Conservation (phyloP, 352 stramenopile genomes). For the Globisporangium paddicum region DNA sequence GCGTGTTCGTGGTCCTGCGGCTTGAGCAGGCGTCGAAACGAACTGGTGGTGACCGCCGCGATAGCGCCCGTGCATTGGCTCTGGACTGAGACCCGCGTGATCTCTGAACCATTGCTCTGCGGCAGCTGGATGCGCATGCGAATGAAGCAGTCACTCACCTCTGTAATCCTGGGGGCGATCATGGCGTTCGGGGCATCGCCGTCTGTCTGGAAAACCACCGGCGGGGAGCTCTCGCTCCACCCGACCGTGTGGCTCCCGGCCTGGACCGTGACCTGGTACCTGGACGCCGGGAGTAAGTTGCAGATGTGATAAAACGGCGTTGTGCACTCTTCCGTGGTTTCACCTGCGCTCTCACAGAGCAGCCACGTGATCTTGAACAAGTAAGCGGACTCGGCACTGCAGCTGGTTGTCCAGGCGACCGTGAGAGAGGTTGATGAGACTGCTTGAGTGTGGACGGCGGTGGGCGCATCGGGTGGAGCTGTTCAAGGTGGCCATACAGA, state of each 20-base stretch:
- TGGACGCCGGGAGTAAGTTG: constrained; percentile 37
- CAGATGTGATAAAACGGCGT: constrained; percentile 20
- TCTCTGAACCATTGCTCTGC: constrained; percentile 30
- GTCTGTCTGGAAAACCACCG: constrained; percentile 25
- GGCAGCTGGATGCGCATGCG: constrained; percentile 34
- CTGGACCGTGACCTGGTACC: constrained; percentile 36
- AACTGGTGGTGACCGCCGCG: constrained; percentile 18
- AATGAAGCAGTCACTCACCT: constrained; percentile 36
- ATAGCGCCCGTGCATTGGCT: constrained; percentile 36
- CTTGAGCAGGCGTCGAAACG: constrained; percentile 30
- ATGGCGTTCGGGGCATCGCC: constrained; percentile 40
- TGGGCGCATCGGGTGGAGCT: constrained; percentile 31
- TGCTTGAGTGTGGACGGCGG: constrained; percentile 10
- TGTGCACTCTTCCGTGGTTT: constrained; percentile 21
- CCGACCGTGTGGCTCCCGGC: constrained; percentile 41
- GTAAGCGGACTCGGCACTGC: constrained; percentile 17
- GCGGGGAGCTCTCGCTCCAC: constrained; percentile 28
- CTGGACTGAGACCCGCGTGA: constrained; percentile 33
- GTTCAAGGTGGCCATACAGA: background rate
- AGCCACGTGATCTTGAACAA: constrained; percentile 38
- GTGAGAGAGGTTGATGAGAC: constrained; percentile 26
- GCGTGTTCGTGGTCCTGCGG: constrained; percentile 25
- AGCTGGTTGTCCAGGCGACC: constrained; percentile 21
- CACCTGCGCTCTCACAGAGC: constrained; percentile 16
- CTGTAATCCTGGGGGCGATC: constrained; percentile 24